Evolutionary conservation across 768 basidiomycete species (phyloP), one percentile per base, ranked within the genome.

Genomic region (Boletus reticulatus): DNA sequence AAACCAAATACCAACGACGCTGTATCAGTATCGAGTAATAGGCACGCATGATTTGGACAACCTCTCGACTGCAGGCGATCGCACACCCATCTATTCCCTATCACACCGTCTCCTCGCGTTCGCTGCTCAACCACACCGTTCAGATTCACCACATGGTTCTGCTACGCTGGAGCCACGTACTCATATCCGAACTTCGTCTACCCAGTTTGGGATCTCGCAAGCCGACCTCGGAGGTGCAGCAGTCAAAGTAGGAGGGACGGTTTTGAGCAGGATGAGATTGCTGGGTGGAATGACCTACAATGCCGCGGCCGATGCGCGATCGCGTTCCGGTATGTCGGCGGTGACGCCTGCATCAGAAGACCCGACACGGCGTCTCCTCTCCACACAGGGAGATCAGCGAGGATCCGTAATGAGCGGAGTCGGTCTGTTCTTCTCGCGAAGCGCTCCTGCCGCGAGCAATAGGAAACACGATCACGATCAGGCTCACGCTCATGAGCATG

Each of bases 231-330:
- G 84, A 16, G 76, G 68, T 53, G 76, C 83, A 10, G 85, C 85
- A 7, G 61, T 80, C 51, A 83, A 77, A 59, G 80, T 84, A 4
- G 85, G 86, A 20, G 85, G 83, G 34, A 80, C 76, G 20, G 77
- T 89, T 10, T 69, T 87, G 54, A 83, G 77, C 59, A 84, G 86
- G n/a, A 80, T 89, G 78, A 80, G 80, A 64, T 79, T 80, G 8
- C 65, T 88, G 4, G 83, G 86, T 2, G 85, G 84, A 16, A 73
- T 84, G 62, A 87, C 86, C 1, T 76, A 79, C 34, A 76, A 76
- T 17, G 83, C 82, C 37, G 78, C 76, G 17, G 36, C 69, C 22
- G 62, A 75, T 50, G 81, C 81, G 16, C 72, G 61, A 34, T 69
- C 13, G 11, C 10, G 19, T 31, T 68, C 62, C 39, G 59, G 54